Evolutionary conservation across 192 early-diverging fungal species (phyloP), one percentile per base, ranked within the genome.

Genomic region (Chytriomyces sp.): DNA sequence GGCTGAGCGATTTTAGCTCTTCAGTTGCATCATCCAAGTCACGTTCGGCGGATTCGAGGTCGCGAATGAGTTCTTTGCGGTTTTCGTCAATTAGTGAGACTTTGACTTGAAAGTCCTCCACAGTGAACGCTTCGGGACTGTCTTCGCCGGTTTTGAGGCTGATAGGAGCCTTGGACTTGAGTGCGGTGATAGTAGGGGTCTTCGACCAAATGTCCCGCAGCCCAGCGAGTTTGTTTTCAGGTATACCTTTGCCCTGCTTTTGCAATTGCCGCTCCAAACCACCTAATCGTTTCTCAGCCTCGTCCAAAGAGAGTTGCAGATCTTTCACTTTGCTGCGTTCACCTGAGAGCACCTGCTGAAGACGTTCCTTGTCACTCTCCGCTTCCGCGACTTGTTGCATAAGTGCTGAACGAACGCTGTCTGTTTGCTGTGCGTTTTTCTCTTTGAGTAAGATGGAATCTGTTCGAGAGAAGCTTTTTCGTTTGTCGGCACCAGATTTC

Each of bases 381-480:
- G 76, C 76, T 33, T 81, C 81, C 58, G 76, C 73, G 33, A 81
- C 38, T 54, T 83, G 81, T 5, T 14, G 32, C 25, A 59, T 61
- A 25, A 82, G 52, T 7, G 70, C 74, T 12, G 70, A 56, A 17
- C 66, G 38, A 52, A 58, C 39, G 37, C 54, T 59, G 25, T 64
- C 75, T n/a, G 70, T 73, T 37, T 75, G 65, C 26, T 49, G 31
- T 33, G 55, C 12, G 36, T 72, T 52, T 71, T 80, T 76, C 67
- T 70, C 44, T n/a, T 52, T 62, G 58, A 39, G 68, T 28, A 34
- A 44, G 55, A 62, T 64, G 38, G 75, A 71, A 3, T 64, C 37
- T 7, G 52, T 8, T 52, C 32, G 52, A n/a, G 64, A 67, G 55
- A 58, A 67, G 12, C 52, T 10, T 17, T 25, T 26, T 22, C 61